phyloP scores from a whole-genome alignment of 169 alveolate genomes.

The Babesia ovis region DNA sequence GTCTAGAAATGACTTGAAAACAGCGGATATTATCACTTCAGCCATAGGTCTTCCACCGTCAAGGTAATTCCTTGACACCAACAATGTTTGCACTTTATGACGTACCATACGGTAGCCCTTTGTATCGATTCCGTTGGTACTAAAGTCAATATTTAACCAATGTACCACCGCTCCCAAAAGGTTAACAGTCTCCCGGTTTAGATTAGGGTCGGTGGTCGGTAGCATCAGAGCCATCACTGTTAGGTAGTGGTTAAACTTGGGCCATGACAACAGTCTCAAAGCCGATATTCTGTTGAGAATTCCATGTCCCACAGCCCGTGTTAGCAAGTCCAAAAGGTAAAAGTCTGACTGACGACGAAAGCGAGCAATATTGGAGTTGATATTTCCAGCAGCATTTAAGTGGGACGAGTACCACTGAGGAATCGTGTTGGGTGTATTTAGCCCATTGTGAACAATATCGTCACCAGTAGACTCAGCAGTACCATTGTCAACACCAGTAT shows the following conservation, averaged over 20 bases:
- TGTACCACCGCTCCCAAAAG: slow-evolving; percentile 8
- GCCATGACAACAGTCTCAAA: slow-evolving; percentile 11
- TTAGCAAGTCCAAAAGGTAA: not conserved
- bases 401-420: too few relatives aligned
- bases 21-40: slow-evolving; percentile 6
- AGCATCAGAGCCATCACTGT: slow-evolving; percentile 19
- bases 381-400: not conserved
- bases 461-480: too few relatives aligned
- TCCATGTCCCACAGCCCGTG: not conserved
- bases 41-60: slow-evolving; percentile 5
- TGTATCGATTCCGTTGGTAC: not conserved
- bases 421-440: too few relatives aligned
- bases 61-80: slow-evolving; percentile 3
- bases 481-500: too few relatives aligned
- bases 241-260: slow-evolving; percentile 12
- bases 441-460: too few relatives aligned
- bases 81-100: not conserved
- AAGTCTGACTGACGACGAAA: slow-evolving; percentile 8
- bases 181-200: slow-evolving; percentile 11
- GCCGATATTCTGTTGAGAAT: not conserved
- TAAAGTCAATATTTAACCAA: not conserved
- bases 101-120: not conserved
- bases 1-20: slow-evolving; percentile 1
- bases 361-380: slow-evolving; percentile 1
- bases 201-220: slow-evolving; percentile 16